A percentile compares a stretch with the other conserved stretches of the same genome.
These are phyloP conservation scores for Diaporthe sp. DNA, from an alignment of 2,329 filamentous ascomycete species.

Conservation along the genomic window DNA sequence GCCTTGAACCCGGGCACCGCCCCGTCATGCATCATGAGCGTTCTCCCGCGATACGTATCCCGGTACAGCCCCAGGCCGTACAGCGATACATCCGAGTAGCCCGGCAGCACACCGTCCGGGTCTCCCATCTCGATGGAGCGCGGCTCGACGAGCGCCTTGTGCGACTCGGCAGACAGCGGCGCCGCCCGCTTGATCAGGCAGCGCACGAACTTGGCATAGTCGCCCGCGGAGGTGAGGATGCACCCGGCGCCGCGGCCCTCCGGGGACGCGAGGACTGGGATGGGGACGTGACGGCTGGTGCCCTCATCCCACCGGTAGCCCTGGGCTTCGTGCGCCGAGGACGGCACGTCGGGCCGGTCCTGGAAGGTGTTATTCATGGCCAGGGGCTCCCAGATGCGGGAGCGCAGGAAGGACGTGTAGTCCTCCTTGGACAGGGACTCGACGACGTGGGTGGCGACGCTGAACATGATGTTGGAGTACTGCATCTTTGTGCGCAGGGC, in stretches of 20 bases:
- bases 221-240: slow-evolving; percentile 12
- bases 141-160: slow-evolving; percentile 6
- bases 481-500: neutral
- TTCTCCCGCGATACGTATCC: neutral
- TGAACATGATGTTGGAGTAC: slow-evolving; percentile 33
- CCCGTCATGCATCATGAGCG: neutral
- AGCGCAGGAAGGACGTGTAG: neutral
- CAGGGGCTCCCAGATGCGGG: neutral
- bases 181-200: neutral
- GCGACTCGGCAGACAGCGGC: neutral
- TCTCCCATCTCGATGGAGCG: slow-evolving; percentile 3
- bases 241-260: slow-evolving; percentile 5
- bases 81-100: neutral
- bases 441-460: slow-evolving; percentile 8
- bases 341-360: neutral
- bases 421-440: neutral
- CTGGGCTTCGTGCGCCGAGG: neutral
- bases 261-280: slow-evolving; percentile 3
- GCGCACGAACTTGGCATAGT: slow-evolving; percentile 8
- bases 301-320: slow-evolving; percentile 4
- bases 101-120: neutral
- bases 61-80: neutral
- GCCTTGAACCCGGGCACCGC: neutral
- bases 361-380: slow-evolving; percentile 13
- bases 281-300: neutral